Percentiles rank a stretch among this genome's conserved stretches.
Evolutionary conservation across 257 asterid genomes (phyloP).

Genomic region (Craterostigma plantagineum): DNA sequence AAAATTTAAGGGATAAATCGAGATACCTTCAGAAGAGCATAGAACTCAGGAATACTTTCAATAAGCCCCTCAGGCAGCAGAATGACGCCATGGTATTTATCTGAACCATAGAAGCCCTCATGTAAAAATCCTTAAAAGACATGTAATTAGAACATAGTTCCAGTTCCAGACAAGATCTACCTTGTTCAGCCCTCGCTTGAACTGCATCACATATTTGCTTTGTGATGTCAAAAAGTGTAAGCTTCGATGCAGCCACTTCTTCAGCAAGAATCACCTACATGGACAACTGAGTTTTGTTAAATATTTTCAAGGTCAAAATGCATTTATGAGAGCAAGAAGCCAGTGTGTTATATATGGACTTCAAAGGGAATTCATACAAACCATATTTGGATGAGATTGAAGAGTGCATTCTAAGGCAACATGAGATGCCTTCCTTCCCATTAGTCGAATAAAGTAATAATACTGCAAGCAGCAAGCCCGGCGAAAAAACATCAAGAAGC

Average conservation of each 20-base stretch:
- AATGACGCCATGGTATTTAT: slow-evolving; percentile 84
- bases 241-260: slow-evolving; percentile 97
- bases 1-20: not conserved
- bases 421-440: slow-evolving; percentile 98
- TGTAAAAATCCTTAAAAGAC: slow-evolving; percentile 5
- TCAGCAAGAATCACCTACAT: slow-evolving; percentile 85
- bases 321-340: not conserved
- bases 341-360: not conserved
- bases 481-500: not conserved
- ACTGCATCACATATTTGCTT: slow-evolving; percentile 92
- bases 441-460: slow-evolving; percentile 85
- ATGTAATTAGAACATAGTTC: slow-evolving; percentile 4
- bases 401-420: slow-evolving; percentile 96
- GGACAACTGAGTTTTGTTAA: too few species aligned
- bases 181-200: slow-evolving; percentile 88
- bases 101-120: slow-evolving; percentile 29
- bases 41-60: slow-evolving; percentile 91
- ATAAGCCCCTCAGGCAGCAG: slow-evolving; percentile 94
- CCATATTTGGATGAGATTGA: slow-evolving; percentile 98
- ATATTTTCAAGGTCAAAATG: too few species aligned
- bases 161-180: slow-evolving; percentile 17
- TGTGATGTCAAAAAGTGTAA: slow-evolving; percentile 90
- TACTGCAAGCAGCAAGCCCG: slow-evolving; percentile 47
- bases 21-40: slow-evolving; percentile 76
- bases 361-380: slow-evolving; percentile 11